These are phyloP conservation scores for Ricinus communis DNA, from an alignment of 345 rosid genomes.

Conservation along the genomic window DNA sequence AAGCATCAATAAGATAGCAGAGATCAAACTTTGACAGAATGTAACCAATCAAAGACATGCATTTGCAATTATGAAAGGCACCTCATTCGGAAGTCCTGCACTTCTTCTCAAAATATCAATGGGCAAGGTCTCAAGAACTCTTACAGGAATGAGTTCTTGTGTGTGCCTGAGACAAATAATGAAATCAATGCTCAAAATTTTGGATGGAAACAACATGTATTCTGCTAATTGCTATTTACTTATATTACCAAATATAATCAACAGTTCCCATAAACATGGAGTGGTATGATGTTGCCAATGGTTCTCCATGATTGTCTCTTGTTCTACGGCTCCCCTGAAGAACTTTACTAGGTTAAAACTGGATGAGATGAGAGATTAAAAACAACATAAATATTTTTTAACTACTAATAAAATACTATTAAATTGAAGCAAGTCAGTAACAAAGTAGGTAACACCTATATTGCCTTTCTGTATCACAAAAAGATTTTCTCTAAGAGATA, in stretches of 20 bases:
- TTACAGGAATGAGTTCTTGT: constrained; percentile 63
- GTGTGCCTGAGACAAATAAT: constrained; percentile 63
- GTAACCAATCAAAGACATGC: not conserved
- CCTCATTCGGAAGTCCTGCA: constrained; percentile 81
- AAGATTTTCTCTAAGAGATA: not conserved
- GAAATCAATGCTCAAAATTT: constrained; percentile 13
- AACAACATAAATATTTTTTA: not conserved
- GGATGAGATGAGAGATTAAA: not conserved
- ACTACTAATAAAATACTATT: not conserved
- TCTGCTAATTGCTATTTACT: constrained; percentile 1
- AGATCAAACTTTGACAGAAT: not conserved
- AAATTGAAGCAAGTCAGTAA: not conserved
- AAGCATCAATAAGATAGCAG: not conserved
- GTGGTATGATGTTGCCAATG: constrained; percentile 90
- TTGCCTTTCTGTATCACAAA: not conserved
- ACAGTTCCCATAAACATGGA: constrained; percentile 86
- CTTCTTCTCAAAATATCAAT: constrained; percentile 53
- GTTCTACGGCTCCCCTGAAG: constrained; percentile 59
- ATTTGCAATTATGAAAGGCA: constrained; percentile 20
- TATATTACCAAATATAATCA: constrained; percentile 82
- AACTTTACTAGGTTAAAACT: constrained; percentile 16
- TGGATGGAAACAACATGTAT: not conserved
- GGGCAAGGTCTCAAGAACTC: constrained; percentile 91
- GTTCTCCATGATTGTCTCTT: constrained; percentile 74
- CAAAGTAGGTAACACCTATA: not conserved